A percentile compares a stretch with the other conserved stretches of the same genome.
Evolutionary conservation across 2,329 filamentous ascomycete species (phyloP).

Genomic region (Boeremia lycopersici): DNA sequence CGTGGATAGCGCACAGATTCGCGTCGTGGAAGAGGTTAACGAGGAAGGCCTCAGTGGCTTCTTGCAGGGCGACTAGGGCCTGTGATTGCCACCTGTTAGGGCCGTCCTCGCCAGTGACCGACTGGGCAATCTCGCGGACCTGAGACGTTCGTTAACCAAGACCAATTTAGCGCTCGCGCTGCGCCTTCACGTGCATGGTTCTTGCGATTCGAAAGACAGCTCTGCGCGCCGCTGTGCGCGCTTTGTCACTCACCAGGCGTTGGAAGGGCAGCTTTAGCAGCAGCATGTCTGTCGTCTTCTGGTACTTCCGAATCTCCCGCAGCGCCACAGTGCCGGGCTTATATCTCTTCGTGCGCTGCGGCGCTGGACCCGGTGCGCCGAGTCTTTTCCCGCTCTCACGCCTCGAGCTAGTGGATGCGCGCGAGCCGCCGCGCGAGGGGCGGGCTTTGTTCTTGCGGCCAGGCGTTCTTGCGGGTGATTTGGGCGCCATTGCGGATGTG

Average conservation of each 20-base stretch:
- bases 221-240: background rate
- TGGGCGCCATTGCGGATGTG: conserved; percentile 6
- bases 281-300: conserved; percentile 94
- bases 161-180: no score
- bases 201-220: no score
- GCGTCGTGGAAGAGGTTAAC: conserved; percentile 98
- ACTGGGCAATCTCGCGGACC: conserved; percentile 69
- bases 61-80: conserved; percentile 95
- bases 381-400: conserved; percentile 32
- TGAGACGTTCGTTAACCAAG: background rate
- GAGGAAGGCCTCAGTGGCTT: conserved; percentile 98
- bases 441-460: conserved; percentile 39
- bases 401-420: conserved; percentile 19
- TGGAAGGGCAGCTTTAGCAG: conserved; percentile 98
- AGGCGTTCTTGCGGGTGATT: conserved; percentile 27
- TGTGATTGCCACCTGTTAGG: conserved; percentile 85
- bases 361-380: conserved; percentile 42
- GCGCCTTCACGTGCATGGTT: no score
- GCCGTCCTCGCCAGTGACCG: conserved; percentile 70
- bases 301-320: conserved; percentile 97
- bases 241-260: conserved; percentile 67
- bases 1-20: conserved; percentile 98
- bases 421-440: conserved; percentile 36
- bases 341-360: conserved; percentile 49
- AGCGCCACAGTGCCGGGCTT: conserved; percentile 84